phyloP scores from a whole-genome alignment of 2,329 filamentous ascomycete genomes.

The Talaromyces piceae region DNA sequence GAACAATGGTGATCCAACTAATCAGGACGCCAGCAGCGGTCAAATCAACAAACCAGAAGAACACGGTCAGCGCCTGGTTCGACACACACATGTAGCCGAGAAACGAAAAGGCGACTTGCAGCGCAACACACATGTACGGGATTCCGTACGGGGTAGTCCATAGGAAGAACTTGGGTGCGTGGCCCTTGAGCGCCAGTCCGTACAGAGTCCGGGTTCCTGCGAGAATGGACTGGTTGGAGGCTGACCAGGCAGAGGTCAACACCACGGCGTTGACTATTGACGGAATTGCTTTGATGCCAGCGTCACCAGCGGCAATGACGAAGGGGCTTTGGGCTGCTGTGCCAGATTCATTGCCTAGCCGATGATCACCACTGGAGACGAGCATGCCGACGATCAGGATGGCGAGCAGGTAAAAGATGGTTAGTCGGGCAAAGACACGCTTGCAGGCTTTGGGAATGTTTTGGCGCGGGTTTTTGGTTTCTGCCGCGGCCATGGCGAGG shows the following conservation, averaged over 20 bases:
- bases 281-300: slow-evolving; percentile 32
- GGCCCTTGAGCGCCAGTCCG: slow-evolving; percentile 49
- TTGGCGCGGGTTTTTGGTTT: slow-evolving; percentile 42
- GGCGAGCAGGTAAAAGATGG: slow-evolving; percentile 11
- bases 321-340: slow-evolving; percentile 29
- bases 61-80: slow-evolving; percentile 53
- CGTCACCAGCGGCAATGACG: slow-evolving; percentile 36
- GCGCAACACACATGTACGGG: slow-evolving; percentile 38
- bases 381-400: slow-evolving; percentile 13
- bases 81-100: slow-evolving; percentile 65
- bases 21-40: slow-evolving; percentile 57
- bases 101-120: slow-evolving; percentile 49
- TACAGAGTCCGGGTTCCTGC: slow-evolving; percentile 59
- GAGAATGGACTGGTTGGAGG: slow-evolving; percentile 37
- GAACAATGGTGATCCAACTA: slow-evolving; percentile 54
- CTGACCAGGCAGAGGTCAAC: slow-evolving; percentile 37
- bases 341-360: slow-evolving; percentile 13
- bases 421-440: slow-evolving; percentile 11
- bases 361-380: slow-evolving; percentile 7
- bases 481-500: slow-evolving; percentile 70
- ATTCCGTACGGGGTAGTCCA: slow-evolving; percentile 36
- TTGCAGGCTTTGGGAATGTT: slow-evolving; percentile 13
- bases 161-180: slow-evolving; percentile 38
- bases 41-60: slow-evolving; percentile 44
- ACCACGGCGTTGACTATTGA: slow-evolving; percentile 36